These are phyloP conservation scores for Fusarium sp. DNA, from an alignment of 2,329 filamentous ascomycete genomes.

Conservation along the genomic window DNA sequence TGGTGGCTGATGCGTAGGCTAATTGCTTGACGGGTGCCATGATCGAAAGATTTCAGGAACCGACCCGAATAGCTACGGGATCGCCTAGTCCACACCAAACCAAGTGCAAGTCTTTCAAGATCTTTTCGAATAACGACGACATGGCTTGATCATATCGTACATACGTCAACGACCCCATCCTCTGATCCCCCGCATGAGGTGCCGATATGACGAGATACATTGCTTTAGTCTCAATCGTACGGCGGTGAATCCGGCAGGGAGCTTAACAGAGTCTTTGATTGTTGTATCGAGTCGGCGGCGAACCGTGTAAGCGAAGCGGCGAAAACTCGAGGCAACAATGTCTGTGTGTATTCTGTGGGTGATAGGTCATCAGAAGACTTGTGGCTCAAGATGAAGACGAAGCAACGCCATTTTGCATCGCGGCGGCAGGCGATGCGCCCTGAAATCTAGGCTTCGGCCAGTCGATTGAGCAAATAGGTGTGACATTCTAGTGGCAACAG, in stretches of 20 bases:
- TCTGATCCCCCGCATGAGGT: slow-evolving; percentile 44
- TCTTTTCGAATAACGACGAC: slow-evolving; percentile 25
- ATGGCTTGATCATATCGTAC: slow-evolving; percentile 31
- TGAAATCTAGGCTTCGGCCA: slow-evolving; percentile 21
- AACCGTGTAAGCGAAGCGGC: slow-evolving; percentile 20
- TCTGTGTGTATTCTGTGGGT: background rate
- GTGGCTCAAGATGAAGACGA: slow-evolving; percentile 33
- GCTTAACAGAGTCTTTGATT: slow-evolving; percentile 13
- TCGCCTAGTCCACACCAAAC: slow-evolving; percentile 26
- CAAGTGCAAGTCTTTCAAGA: slow-evolving; percentile 35
- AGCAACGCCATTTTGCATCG: slow-evolving; percentile 40
- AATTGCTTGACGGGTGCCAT: slow-evolving; percentile 39
- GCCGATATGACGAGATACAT: slow-evolving; percentile 3
- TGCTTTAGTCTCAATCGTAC: slow-evolving; percentile 25
- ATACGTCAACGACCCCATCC: slow-evolving; percentile 34
- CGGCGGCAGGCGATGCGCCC: slow-evolving; percentile 20
- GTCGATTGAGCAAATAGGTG: slow-evolving; percentile 14
- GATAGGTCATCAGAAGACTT: slow-evolving; percentile 25
- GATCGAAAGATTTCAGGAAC: slow-evolving; percentile 38
- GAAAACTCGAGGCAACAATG: slow-evolving; percentile 10
- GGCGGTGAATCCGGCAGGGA: slow-evolving; percentile 4
- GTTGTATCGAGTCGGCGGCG: slow-evolving; percentile 1
- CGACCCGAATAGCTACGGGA: slow-evolving; percentile 41
- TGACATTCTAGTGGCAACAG: slow-evolving; percentile 16
- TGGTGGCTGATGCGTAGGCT: slow-evolving; percentile 31